A percentile compares a stretch with the other conserved stretches of the same genome.
These are phyloP conservation scores for Cymodocea nodosa DNA, from an alignment of 116 monocot species.

Conservation along the genomic window DNA sequence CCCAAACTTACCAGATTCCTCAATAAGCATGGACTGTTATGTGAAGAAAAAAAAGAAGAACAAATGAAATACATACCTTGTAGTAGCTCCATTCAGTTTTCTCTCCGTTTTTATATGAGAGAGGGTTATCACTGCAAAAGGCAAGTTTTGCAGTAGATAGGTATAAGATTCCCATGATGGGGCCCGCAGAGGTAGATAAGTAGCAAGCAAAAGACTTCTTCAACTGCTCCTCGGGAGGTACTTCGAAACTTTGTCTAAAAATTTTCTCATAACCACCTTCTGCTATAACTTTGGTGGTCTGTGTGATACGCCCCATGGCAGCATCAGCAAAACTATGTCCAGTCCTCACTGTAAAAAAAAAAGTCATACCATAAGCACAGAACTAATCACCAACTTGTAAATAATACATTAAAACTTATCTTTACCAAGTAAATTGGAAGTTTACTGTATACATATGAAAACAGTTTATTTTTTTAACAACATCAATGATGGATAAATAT, in stretches of 20 bases:
- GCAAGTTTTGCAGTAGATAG: constrained; percentile 78
- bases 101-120: constrained; percentile 61
- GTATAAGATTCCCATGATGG: constrained; percentile 72
- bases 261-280: constrained; percentile 90
- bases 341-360: constrained; percentile 54
- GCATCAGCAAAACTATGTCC: constrained; percentile 82
- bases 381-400: background rate
- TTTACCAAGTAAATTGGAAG: background rate
- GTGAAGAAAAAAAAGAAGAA: background rate
- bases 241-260: constrained; percentile 63
- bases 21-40: background rate
- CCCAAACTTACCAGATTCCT: no score
- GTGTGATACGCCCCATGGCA: constrained; percentile 79
- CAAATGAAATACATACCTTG: constrained; percentile 33
- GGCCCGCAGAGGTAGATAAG: constrained; percentile 82
- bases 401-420: background rate
- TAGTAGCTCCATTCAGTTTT: constrained; percentile 89
- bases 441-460: background rate
- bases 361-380: background rate
- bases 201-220: constrained; percentile 56
- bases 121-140: constrained; percentile 83
- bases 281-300: constrained; percentile 75
- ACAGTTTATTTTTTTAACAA: background rate
- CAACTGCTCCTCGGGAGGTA: constrained; percentile 62
- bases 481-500: background rate